phyloP scores from a whole-genome alignment of 345 rosid genomes.

The Theobroma cacao region DNA sequence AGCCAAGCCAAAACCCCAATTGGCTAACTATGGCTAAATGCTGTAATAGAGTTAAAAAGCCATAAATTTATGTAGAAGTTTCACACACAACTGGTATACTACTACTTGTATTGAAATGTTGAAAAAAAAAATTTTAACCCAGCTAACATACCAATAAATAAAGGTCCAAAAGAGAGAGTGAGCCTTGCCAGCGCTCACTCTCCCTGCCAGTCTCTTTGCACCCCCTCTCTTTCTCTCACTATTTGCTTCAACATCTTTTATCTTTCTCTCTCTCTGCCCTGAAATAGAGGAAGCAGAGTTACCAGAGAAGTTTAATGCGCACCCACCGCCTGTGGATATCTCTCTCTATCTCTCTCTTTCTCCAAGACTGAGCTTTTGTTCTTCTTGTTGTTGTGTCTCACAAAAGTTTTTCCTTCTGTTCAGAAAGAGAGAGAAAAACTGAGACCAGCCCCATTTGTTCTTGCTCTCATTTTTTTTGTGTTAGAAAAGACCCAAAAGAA shows the following conservation, averaged over 20 bases:
- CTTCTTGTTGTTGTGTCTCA: conserved; percentile 15
- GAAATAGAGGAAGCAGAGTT: conserved; percentile 42
- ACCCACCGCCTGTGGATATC: conserved; percentile 28
- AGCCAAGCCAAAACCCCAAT: conserved; percentile 13
- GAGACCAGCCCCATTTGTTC: conserved; percentile 15
- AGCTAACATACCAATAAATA: conserved; percentile 29
- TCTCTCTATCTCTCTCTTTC: conserved; percentile 20
- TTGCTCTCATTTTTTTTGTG: conserved; percentile 18
- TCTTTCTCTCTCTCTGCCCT: conserved; percentile 34
- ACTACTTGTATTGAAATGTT: no score
- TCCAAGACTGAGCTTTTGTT: conserved; percentile 12
- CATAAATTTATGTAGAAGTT: neutral
- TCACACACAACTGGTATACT: neutral
- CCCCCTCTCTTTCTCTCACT: neutral
- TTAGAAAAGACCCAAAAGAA: conserved; percentile 12
- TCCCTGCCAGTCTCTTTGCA: conserved; percentile 11
- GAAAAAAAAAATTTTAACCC: neutral
- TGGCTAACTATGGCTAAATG: neutral
- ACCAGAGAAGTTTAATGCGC: conserved; percentile 40
- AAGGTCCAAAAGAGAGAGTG: conserved; percentile 26
- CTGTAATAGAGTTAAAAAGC: neutral
- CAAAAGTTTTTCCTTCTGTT: conserved; percentile 16
- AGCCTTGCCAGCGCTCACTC: conserved; percentile 29
- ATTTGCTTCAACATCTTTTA: neutral
- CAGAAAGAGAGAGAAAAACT: conserved; percentile 14